Conservation (phyloP, 345 rosid genomes). For the Chamaenerion angustifolium region DNA sequence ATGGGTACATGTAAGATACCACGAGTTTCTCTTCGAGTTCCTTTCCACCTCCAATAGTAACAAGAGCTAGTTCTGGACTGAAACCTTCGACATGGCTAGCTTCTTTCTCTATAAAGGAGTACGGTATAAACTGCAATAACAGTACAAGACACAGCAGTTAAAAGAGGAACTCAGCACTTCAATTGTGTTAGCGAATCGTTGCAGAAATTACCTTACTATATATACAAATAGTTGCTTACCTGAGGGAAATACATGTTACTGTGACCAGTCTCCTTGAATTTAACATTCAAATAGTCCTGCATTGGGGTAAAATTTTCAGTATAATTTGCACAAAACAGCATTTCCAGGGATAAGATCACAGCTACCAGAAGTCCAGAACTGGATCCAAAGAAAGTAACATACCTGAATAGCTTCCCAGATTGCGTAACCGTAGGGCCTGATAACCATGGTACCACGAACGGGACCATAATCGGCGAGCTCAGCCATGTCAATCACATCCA, state of each 20-base stretch:
- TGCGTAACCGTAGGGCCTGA: conserved; percentile 87
- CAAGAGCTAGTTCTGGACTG: conserved; percentile 84
- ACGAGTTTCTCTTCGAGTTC: conserved; percentile 97
- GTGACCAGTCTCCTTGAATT: conserved; percentile 93
- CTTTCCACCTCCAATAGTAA: conserved; percentile 83
- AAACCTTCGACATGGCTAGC: conserved; percentile 94
- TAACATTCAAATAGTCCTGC: conserved; percentile 79
- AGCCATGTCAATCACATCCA: conserved; percentile 79
- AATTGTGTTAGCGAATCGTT: not conserved
- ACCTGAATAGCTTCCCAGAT: conserved; percentile 99
- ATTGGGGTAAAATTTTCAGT: not conserved
- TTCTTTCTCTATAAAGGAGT: conserved; percentile 95
- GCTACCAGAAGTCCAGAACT: not conserved
- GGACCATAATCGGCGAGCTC: conserved; percentile 95
- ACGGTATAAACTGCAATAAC: conserved; percentile 68
- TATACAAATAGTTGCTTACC: conserved; percentile 20
- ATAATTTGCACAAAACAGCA: not conserved
- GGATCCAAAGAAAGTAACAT: not conserved
- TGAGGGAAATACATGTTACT: conserved; percentile 95
- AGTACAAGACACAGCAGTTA: not conserved
- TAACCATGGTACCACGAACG: conserved; percentile 93
- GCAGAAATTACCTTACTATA: too few species aligned
- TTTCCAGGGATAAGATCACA: not conserved
- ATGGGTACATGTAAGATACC: conserved; percentile 22
- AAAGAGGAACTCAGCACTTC: not conserved